These are phyloP conservation scores for Acer negundo DNA, from an alignment of 345 rosid species.

Conservation along the genomic window DNA sequence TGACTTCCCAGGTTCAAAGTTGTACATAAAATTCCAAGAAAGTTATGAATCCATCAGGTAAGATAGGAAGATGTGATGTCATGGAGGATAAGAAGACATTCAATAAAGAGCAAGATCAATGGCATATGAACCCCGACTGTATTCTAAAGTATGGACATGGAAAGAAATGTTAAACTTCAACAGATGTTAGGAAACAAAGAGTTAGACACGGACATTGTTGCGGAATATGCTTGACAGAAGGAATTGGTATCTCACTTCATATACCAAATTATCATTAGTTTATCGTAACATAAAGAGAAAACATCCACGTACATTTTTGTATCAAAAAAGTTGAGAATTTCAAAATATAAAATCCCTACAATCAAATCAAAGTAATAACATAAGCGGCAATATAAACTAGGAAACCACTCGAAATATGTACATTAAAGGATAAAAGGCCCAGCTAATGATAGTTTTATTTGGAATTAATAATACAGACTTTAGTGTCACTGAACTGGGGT, in stretches of 20 bases:
- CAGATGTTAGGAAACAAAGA: not conserved
- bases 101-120: not conserved
- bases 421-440: not conserved
- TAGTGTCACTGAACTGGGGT: too few species aligned
- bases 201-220: not conserved
- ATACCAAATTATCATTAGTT: not conserved
- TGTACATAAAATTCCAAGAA: not conserved
- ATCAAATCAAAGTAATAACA: not conserved
- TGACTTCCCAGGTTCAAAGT: not conserved
- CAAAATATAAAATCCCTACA: not conserved
- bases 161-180: not conserved
- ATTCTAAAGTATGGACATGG: not conserved
- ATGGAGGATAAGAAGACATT: not conserved
- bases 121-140: not conserved
- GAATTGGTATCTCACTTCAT: not conserved
- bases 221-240: not conserved
- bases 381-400: not conserved
- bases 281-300: not conserved
- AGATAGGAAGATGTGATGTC: not conserved
- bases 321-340: not conserved
- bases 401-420: not conserved
- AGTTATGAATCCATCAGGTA: not conserved
- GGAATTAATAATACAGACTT: not conserved
- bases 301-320: not conserved
- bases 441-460: not conserved